Conservation (phyloP, 2,329 filamentous ascomycete genomes). For the Podosphaera xanthii region DNA sequence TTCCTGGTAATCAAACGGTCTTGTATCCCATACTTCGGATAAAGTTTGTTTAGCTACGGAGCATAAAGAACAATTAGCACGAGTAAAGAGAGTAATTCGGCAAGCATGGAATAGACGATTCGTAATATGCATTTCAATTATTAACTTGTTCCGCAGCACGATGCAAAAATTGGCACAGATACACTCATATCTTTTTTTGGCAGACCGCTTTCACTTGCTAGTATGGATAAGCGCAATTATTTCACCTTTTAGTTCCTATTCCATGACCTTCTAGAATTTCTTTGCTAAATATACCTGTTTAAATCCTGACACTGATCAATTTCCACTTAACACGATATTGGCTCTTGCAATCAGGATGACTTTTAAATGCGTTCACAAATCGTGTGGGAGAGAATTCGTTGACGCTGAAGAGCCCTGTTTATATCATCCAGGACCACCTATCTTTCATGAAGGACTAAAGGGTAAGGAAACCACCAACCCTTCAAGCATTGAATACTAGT, state of each 20-base stretch:
- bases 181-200: too few relatives aligned
- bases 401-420: conserved; percentile 64
- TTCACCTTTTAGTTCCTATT: too few relatives aligned
- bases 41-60: conserved; percentile 43
- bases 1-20: conserved; percentile 46
- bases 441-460: conserved; percentile 98
- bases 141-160: too few relatives aligned
- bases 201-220: too few relatives aligned
- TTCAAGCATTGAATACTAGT: neutral
- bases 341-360: conserved; percentile 16
- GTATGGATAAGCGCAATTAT: too few relatives aligned
- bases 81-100: conserved; percentile 54
- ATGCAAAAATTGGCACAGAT: too few relatives aligned
- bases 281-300: too few relatives aligned
- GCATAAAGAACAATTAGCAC: conserved; percentile 49
- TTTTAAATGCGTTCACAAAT: conserved; percentile 86
- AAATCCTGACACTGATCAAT: too few relatives aligned
- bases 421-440: conserved; percentile 81
- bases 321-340: too few relatives aligned
- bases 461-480: conserved; percentile 29
- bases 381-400: conserved; percentile 73
- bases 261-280: too few relatives aligned
- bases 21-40: conserved; percentile 40
- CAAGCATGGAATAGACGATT: conserved; percentile 25
- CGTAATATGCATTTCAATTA: neutral